These are phyloP conservation scores for Lanmaoa rubissima DNA, from an alignment of 768 basidiomycete species.

Conservation along the genomic window DNA sequence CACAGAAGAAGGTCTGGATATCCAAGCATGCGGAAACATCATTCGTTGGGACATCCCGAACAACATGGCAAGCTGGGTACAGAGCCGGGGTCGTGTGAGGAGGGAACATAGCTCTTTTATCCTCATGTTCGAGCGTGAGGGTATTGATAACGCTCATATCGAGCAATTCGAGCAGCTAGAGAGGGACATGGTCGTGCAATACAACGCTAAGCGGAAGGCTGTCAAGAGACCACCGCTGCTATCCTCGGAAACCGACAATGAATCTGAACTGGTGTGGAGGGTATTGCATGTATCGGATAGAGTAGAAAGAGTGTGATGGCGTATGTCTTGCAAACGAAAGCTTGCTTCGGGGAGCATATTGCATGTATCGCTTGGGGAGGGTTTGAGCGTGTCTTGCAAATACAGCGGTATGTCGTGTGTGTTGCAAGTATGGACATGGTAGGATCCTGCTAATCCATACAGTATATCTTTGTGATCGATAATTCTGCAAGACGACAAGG, in stretches of 20 bases:
- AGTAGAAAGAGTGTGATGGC: no score
- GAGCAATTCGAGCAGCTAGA: conserved; percentile 59
- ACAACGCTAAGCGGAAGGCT: conserved; percentile 41
- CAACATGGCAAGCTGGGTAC: conserved; percentile 77
- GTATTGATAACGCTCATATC: conserved; percentile 40
- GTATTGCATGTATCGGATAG: no score
- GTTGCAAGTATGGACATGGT: no score
- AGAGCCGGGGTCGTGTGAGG: conserved; percentile 78
- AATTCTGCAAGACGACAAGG: no score
- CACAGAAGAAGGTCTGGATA: conserved; percentile 86
- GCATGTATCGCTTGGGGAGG: no score
- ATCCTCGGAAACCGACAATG: conserved; percentile 25
- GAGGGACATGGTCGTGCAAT: conserved; percentile 56
- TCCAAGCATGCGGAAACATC: conserved; percentile 77
- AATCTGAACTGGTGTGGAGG: no score
- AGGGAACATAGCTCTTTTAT: conserved; percentile 67
- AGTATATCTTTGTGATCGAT: no score
- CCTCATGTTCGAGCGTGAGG: conserved; percentile 60
- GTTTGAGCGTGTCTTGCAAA: no score
- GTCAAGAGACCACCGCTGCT: conserved; percentile 5
- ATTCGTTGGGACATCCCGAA: conserved; percentile 79
- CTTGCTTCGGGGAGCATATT: no score
- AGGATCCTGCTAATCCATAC: no score
- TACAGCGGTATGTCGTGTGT: no score
- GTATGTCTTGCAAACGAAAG: no score